These are phyloP conservation scores for Grifola frondosa DNA, from an alignment of 1,284 basidiomycete species.

Conservation along the genomic window DNA sequence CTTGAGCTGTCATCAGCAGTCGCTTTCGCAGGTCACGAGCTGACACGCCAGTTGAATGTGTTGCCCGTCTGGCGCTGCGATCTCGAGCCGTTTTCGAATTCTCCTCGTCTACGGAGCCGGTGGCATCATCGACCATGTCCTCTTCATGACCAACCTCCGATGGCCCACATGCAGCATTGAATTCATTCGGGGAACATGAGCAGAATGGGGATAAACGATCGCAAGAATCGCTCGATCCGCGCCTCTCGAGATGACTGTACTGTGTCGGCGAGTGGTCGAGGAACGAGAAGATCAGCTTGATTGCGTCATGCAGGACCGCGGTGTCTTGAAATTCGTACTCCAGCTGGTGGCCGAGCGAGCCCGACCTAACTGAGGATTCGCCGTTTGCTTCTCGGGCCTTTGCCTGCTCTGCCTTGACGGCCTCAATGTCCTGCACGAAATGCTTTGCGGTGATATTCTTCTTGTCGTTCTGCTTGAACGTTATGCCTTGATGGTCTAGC, in stretches of 20 bases:
- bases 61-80: conserved; percentile 45
- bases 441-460: conserved; percentile 91
- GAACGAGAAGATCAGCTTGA: conserved; percentile 90
- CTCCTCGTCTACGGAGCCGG: conserved; percentile 40
- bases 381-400: conserved; percentile 44
- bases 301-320: conserved; percentile 80
- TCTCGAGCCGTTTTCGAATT: conserved; percentile 15
- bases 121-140: conserved; percentile 35
- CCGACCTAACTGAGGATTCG: conserved; percentile 30
- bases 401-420: conserved; percentile 69
- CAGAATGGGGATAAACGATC: conserved; percentile 82
- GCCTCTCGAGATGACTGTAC: conserved; percentile 77
- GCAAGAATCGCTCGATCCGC: conserved; percentile 85
- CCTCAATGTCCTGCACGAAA: conserved; percentile 88
- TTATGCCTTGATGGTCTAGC: conserved; percentile 93
- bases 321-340: conserved; percentile 81
- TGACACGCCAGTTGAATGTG: conserved; percentile 48
- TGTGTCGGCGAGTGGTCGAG: conserved; percentile 81
- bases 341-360: conserved; percentile 69
- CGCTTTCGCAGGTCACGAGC: conserved; percentile 77
- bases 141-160: conserved; percentile 43
- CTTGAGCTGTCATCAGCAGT: conserved; percentile 69
- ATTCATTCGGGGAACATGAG: conserved; percentile 78
- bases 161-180: conserved; percentile 72
- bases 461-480: conserved; percentile 96